Conservation (phyloP, 2,329 filamentous ascomycete genomes). For the Chrysosporium keratinophilum region DNA sequence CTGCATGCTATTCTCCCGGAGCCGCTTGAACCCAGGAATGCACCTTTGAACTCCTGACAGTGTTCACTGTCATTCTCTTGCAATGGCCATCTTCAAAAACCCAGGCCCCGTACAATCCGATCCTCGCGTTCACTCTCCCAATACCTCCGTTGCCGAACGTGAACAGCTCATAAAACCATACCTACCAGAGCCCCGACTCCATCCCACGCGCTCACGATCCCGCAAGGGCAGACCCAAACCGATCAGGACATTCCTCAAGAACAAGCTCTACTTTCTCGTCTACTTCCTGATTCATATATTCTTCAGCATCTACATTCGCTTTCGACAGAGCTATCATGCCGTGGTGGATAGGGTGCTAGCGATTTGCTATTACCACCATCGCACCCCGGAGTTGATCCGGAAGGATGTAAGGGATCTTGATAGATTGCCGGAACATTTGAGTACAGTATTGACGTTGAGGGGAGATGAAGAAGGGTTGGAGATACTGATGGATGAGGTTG, state of each 20-base stretch:
- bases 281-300: slow-evolving; percentile 53
- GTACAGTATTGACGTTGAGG: slow-evolving; percentile 66
- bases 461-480: slow-evolving; percentile 66
- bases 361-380: slow-evolving; percentile 88
- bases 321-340: slow-evolving; percentile 68
- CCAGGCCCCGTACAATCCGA: slow-evolving; percentile 3
- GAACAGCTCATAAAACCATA: slow-evolving; percentile 44
- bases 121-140: slow-evolving; percentile 10
- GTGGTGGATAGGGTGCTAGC: slow-evolving; percentile 68
- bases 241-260: slow-evolving; percentile 37
- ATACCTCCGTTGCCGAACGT: slow-evolving; percentile 39
- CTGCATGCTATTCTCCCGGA: background rate
- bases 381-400: slow-evolving; percentile 82
- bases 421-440: slow-evolving; percentile 73
- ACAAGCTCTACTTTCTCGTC: slow-evolving; percentile 35
- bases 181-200: slow-evolving; percentile 38
- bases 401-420: slow-evolving; percentile 68
- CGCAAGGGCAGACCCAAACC: slow-evolving; percentile 26
- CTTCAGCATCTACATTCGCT: slow-evolving; percentile 79
- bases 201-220: slow-evolving; percentile 17
- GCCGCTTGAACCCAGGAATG: background rate
- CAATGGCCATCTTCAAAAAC: slow-evolving; percentile 4
- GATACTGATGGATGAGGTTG: slow-evolving; percentile 75
- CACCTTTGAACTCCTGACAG: background rate
- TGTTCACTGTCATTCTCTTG: background rate